Base-by-base conservation (phyloP, 1,284 basidiomycete genomes). In the Calocybe gambosa region DNA sequence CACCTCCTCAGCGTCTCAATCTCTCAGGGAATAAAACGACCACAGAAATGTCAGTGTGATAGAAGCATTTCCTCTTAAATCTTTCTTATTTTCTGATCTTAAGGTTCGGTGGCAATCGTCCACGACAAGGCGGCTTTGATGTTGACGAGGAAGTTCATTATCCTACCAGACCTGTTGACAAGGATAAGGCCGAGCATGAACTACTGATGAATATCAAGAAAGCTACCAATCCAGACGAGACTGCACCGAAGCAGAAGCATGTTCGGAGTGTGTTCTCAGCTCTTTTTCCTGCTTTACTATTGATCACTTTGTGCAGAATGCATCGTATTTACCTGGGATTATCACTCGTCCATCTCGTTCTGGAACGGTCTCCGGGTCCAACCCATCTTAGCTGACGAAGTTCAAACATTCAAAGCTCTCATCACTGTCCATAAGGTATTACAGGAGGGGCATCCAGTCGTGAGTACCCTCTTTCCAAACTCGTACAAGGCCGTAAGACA, bases 281-380 rank as follows among this genome's bases (percentile, higher is more conserved):
- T 21, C 46, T 37, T 33, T 33, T 7, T 42, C 37, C 41, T 23
- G 35, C 26, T 12, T 31, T 23, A 45, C 40, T 23, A 36, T 50
- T 56, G 26, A 56, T 36, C 49, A 48, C 13, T 29, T 43, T 39
- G 21, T 34, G 15, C 34, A 96, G 93, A 95, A 72, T 92, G 89
- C 58, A 95, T 97, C 62, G 90, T 97, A 26, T 97, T 93, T 67
- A 96, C 93, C 12, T 96, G 93, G 93, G 93, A 97, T 65, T 96
- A 96, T 62, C 93, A 95, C 62, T 89, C 90, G n/a, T 95, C 93
- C 31, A 83, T 91, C 58, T 93, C 93, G 5, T 94, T 97, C 61
- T 97, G 94, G 94, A 93, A 89, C 56, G 92, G 91, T 20, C 75
- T 97, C 12, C 78, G 93, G 38, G 94, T 96, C 3, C 93, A 95